These are phyloP conservation scores for Moesziomyces sp. DNA, from an alignment of 1,284 basidiomycete genomes.

Conservation along the genomic window DNA sequence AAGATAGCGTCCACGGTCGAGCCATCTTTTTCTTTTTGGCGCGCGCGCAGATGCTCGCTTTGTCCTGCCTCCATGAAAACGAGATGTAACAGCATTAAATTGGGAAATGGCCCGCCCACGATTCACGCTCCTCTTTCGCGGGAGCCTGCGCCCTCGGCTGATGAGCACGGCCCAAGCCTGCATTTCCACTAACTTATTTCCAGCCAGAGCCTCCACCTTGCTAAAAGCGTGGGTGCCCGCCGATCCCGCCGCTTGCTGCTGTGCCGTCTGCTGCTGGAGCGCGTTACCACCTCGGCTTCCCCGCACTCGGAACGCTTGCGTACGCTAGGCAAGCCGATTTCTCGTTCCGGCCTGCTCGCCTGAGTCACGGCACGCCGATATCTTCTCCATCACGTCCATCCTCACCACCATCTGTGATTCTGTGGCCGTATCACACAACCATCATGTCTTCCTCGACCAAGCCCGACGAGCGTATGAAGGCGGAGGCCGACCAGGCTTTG, in stretches of 20 bases:
- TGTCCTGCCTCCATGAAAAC: no score
- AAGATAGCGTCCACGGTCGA: background rate
- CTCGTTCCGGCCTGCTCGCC: no score
- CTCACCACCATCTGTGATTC: no score
- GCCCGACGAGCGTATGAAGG: slow-evolving; percentile 38
- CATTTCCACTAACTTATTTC: no score
- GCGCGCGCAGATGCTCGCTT: no score
- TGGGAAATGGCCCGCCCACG: background rate
- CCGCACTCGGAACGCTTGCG: background rate
- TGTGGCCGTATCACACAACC: background rate
- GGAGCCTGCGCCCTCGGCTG: background rate
- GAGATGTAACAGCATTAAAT: background rate
- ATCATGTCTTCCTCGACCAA: slow-evolving; percentile 13
- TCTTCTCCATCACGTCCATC: background rate
- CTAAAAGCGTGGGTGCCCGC: background rate
- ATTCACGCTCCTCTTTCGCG: background rate
- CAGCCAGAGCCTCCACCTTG: background rate
- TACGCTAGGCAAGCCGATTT: no score
- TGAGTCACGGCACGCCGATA: no score
- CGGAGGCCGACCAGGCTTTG: slow-evolving; percentile 54
- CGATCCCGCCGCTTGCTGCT: background rate
- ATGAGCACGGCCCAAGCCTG: background rate
- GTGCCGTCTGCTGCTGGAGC: background rate
- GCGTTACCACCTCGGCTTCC: background rate
- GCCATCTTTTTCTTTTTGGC: background rate